phyloP scores from a whole-genome alignment of 2,329 filamentous ascomycete genomes.

The Cordyceps javanica region DNA sequence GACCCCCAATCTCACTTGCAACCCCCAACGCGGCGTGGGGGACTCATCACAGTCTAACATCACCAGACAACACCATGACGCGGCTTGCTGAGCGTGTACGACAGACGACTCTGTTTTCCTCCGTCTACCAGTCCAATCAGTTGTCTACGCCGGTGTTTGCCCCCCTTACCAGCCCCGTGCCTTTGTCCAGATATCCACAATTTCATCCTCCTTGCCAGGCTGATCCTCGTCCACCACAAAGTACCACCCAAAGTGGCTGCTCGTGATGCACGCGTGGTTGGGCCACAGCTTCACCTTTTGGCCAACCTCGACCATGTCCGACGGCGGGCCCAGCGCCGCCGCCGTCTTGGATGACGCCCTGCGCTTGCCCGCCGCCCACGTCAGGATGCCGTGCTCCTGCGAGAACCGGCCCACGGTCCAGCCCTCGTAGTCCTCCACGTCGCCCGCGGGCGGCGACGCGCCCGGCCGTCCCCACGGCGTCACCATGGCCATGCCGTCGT shows the following conservation, averaged over 20 bases:
- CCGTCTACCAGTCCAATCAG: not conserved
- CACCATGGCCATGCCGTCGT: constrained; percentile 65
- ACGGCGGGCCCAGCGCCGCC: constrained; percentile 3
- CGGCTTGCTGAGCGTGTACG: not conserved
- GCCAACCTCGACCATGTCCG: constrained; percentile 46
- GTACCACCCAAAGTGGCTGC: constrained; percentile 66
- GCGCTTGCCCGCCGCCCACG: constrained; percentile 38
- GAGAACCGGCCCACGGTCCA: constrained; percentile 68
- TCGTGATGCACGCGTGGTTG: constrained; percentile 75
- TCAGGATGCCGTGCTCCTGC: constrained; percentile 72
- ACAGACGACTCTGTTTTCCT: not conserved
- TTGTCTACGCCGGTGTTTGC: not conserved
- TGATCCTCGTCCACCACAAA: constrained; percentile 61
- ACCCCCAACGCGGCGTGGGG: not conserved
- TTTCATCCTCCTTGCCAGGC: constrained; percentile 47
- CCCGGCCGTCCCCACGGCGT: constrained; percentile 46
- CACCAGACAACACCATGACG: not conserved
- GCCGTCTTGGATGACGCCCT: constrained; percentile 27
- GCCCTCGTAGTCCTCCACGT: constrained; percentile 35
- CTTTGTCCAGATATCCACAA: constrained; percentile 65
- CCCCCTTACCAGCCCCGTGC: constrained; percentile 23
- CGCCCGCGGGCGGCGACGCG: constrained; percentile 21
- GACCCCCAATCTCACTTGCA: not conserved
- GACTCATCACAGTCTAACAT: not conserved
- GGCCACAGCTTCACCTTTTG: constrained; percentile 68